Evolutionary conservation across 2,329 filamentous ascomycete species (phyloP).

Genomic region (Alternaria brassicicola): DNA sequence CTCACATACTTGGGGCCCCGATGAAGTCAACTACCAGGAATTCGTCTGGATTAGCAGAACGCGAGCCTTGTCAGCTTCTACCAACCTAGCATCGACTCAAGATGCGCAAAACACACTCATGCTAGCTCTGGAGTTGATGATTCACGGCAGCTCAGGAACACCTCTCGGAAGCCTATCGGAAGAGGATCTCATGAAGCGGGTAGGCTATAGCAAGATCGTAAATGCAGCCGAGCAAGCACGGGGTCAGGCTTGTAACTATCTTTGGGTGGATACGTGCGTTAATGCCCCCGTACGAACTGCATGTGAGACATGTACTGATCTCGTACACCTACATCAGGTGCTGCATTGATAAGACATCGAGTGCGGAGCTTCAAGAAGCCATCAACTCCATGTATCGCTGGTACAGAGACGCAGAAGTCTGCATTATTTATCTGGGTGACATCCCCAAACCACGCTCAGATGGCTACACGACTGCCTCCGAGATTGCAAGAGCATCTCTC

Average conservation of each 20-base stretch:
- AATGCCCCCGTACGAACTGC: neutral
- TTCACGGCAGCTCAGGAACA: constrained; percentile 17
- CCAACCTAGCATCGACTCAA: constrained; percentile 3
- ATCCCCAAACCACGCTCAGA: constrained; percentile 8
- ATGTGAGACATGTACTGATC: neutral
- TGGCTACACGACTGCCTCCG: constrained; percentile 17
- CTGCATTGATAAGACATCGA: constrained; percentile 33
- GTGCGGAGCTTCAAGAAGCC: constrained; percentile 31
- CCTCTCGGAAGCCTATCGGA: constrained; percentile 15
- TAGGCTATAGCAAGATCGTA: constrained; percentile 27
- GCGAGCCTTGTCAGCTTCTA: constrained; percentile 12
- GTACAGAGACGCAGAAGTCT: constrained; percentile 29
- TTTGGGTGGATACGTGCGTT: constrained; percentile 33
- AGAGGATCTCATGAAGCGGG: constrained; percentile 20
- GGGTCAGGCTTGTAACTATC: constrained; percentile 17
- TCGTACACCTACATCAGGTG: constrained; percentile 2
- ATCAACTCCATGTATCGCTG: constrained; percentile 38
- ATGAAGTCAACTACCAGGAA: constrained; percentile 27
- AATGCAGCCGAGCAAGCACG: constrained; percentile 21
- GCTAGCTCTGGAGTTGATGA: constrained; percentile 29
- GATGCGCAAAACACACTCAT: constrained; percentile 20
- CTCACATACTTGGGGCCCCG: constrained; percentile 29
- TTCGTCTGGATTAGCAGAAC: constrained; percentile 25
- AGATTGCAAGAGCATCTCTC: constrained; percentile 23
- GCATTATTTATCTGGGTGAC: constrained; percentile 31